A percentile compares a stretch with the other conserved stretches of the same genome.
phyloP scores from a whole-genome alignment of 164 flowering plant species.

The Akebia trifoliata region DNA sequence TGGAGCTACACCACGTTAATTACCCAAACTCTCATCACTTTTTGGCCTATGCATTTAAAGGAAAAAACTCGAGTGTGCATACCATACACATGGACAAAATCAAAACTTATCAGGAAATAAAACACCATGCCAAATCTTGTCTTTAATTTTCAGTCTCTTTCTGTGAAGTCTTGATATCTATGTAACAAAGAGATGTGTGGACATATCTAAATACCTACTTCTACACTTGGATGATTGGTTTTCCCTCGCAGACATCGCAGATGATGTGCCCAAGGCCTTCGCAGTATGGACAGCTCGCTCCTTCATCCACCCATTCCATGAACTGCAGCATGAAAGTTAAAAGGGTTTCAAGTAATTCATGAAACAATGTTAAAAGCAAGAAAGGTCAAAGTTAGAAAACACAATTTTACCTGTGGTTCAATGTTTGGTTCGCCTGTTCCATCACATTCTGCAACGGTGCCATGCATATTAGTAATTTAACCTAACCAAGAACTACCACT shows the following conservation, averaged over 20 bases:
- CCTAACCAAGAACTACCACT: background rate
- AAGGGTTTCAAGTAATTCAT: background rate
- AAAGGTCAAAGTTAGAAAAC: background rate
- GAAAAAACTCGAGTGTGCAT: too few species aligned
- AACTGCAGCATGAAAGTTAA: conserved; percentile 49
- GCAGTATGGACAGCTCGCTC: conserved; percentile 77
- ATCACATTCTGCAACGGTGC: conserved; percentile 72
- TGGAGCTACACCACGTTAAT: too few species aligned
- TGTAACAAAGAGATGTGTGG: too few species aligned
- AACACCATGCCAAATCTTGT: too few species aligned
- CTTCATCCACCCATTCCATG: conserved; percentile 87
- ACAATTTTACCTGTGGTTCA: conserved; percentile 64
- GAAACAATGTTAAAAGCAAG: background rate
- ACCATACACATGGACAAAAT: too few species aligned
- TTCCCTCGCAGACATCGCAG: conserved; percentile 74
- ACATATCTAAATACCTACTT: too few species aligned
- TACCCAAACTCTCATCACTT: too few species aligned
- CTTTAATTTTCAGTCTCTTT: too few species aligned
- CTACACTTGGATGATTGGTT: conserved; percentile 19
- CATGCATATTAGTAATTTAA: background rate
- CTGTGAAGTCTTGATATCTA: background rate
- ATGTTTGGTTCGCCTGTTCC: conserved; percentile 90
- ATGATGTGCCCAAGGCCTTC: conserved; percentile 65
- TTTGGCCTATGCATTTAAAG: too few species aligned
- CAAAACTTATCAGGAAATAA: too few species aligned